Evolutionary conservation across 768 basidiomycete species (phyloP).

Genomic region (Psilocybe sp.): DNA sequence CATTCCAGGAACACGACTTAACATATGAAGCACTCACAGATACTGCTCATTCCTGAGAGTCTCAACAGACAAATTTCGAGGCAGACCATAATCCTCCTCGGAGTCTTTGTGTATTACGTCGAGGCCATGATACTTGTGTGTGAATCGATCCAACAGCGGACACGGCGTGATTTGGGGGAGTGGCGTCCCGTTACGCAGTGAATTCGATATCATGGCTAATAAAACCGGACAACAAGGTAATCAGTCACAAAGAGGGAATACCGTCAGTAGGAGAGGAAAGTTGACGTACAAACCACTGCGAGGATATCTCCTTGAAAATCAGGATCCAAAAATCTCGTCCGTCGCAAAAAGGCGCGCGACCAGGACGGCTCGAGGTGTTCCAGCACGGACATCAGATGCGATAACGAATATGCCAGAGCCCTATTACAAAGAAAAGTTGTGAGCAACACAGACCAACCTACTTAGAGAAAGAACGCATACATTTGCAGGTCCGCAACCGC

Average conservation of each 20-base stretch:
- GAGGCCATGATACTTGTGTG: conserved; percentile 50
- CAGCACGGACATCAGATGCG: conserved; percentile 71
- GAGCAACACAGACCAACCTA: neutral
- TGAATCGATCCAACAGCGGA: conserved; percentile 53
- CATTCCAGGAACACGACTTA: no score
- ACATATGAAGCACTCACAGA: conserved; percentile 46
- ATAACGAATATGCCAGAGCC: conserved; percentile 65
- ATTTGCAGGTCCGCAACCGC: conserved; percentile 64
- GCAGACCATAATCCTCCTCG: conserved; percentile 75
- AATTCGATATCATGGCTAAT: conserved; percentile 72
- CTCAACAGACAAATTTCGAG: conserved; percentile 65
- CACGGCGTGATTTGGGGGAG: conserved; percentile 87
- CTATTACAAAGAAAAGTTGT: conserved; percentile 28
- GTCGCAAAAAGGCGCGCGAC: conserved; percentile 70
- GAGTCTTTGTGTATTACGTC: conserved; percentile 68
- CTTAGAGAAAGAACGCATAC: conserved; percentile 33
- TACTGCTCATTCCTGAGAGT: conserved; percentile 79
- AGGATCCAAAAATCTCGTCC: conserved; percentile 73
- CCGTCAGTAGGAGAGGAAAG: no score
- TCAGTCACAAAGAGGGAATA: no score
- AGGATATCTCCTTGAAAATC: conserved; percentile 85
- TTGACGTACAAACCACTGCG: conserved; percentile 76
- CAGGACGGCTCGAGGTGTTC: conserved; percentile 74
- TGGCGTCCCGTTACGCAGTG: conserved; percentile 69
- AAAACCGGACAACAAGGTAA: no score